Base-by-base conservation (phyloP, 2,329 filamentous ascomycete genomes). In the Cercospora janseana region DNA sequence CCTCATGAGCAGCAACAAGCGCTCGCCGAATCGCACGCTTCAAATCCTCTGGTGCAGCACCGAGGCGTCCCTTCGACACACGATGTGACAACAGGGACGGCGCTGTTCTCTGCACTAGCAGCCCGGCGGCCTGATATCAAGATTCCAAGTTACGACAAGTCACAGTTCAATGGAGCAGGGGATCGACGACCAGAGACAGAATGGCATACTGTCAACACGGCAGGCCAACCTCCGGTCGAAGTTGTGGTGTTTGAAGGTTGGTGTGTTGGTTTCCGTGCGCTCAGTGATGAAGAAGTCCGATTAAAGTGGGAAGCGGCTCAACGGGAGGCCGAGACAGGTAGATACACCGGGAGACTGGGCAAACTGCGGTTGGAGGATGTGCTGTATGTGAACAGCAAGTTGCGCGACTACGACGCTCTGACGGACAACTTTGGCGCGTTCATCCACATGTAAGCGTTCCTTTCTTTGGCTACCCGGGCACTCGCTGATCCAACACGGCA, bases 171-270 rank as follows among this genome's bases (percentile, higher is more conserved):
- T 16, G 90, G 90, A 8, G 79, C 85, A 54, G 90, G 90, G 16
- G 89, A 95, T 70, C 83, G 90, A 42, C 74, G 80, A 1, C 80
- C 85, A 0, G 70, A 79, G 49, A 71, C 70, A 8, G 64, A 76
- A 38, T 94, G 89, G 87, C 71, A 76, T 20, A 63, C 64, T 10
- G 76, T 85, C 52, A 81, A 82, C 58, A 70, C 66, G 2, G 73
- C 69, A n/a, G 70, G 79, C 18, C 69, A 79, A 18, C 40, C 46
- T 46, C 46, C 53, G 15, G 70, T 81, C 2, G 75, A 79, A 44
- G 81, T 92, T 5, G 78, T 95, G 16, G 80, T 95, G 44, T 83
- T 95, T 56, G 90, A 96, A 69, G 90, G 91, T 13, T 95, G 90
- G 91, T 93, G 86, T 67, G 82, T 95, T 9, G 91, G 89, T 2